Evolutionary conservation across 495 filamentous ascomycete species (phyloP).

Genomic region (Clavariopsis aquatica): DNA sequence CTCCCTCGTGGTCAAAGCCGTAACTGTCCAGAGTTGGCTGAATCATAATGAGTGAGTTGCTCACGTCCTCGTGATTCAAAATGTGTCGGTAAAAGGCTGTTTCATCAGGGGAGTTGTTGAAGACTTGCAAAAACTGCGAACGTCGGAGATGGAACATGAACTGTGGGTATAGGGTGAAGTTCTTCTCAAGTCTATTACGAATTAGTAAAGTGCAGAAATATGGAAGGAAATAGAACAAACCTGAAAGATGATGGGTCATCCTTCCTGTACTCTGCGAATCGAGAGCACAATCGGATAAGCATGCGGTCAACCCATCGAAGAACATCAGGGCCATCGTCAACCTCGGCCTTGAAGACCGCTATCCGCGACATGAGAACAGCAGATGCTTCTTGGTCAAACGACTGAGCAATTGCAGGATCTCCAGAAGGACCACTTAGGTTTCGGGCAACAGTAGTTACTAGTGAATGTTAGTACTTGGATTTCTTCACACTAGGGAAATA

Average conservation of each 20-base stretch:
- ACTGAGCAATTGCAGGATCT: conserved; percentile 95
- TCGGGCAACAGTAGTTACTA: conserved; percentile 87
- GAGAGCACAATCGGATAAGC: conserved; percentile 94
- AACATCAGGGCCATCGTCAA: conserved; percentile 98
- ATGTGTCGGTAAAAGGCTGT: conserved; percentile 98
- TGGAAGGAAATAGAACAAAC: conserved; percentile 9
- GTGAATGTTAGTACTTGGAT: conserved; percentile 12
- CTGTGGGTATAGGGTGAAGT: conserved; percentile 98
- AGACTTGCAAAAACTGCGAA: conserved; percentile 97
- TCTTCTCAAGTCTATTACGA: conserved; percentile 76
- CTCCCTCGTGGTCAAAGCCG: conserved; percentile 89
- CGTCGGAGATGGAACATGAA: conserved; percentile 99
- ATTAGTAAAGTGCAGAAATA: conserved; percentile 3
- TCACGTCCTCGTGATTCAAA: conserved; percentile 94
- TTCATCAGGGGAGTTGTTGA: conserved; percentile 99
- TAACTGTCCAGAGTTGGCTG: conserved; percentile 98
- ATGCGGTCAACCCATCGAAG: conserved; percentile 98
- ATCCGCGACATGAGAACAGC: conserved; percentile 98
- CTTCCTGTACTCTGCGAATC: conserved; percentile 98
- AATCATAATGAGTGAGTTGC: conserved; percentile 97
- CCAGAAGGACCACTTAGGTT: conserved; percentile 92
- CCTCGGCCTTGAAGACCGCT: conserved; percentile 98
- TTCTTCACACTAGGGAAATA: conserved; percentile 43
- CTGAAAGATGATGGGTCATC: conserved; percentile 96
- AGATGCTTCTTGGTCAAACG: conserved; percentile 97